Evolutionary conservation across 768 basidiomycete genomes (phyloP).

Genomic region (Hericium erinaceus): DNA sequence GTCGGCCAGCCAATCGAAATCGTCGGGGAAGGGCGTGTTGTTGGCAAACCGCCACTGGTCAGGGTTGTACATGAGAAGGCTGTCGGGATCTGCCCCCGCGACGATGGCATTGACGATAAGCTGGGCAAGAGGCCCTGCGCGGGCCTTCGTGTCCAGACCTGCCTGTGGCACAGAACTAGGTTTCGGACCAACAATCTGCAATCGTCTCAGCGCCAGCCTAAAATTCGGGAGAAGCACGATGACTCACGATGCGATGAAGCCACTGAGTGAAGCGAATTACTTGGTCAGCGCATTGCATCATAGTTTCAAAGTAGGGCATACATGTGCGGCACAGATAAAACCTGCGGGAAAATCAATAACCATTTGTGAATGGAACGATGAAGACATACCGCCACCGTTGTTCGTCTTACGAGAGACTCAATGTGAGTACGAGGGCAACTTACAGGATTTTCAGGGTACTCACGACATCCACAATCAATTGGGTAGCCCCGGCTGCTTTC

Average conservation of each 20-base stretch:
- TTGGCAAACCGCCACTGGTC: slow-evolving; percentile 39
- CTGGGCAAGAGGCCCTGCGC: slow-evolving; percentile 40
- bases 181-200: slow-evolving; percentile 41
- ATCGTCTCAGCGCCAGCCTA: not conserved
- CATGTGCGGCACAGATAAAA: not conserved
- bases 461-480: slow-evolving; percentile 48
- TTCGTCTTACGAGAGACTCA: not conserved
- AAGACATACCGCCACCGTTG: not conserved
- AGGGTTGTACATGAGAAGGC: slow-evolving; percentile 39
- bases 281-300: not conserved
- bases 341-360: not conserved
- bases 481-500: slow-evolving; percentile 38
- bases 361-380: no score
- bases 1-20: slow-evolving; percentile 39
- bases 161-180: slow-evolving; percentile 43
- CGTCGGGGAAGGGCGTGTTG: slow-evolving; percentile 30
- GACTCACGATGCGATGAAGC: slow-evolving; percentile 30
- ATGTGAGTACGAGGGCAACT: no score
- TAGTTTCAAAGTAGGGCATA: not conserved
- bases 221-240: not conserved
- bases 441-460: not conserved
- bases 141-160: slow-evolving; percentile 40
- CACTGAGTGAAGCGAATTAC: slow-evolving; percentile 17
- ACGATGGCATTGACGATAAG: slow-evolving; percentile 37
- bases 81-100: slow-evolving; percentile 35